These are phyloP conservation scores for Pyrenophora tritici-repentis DNA, from an alignment of 2,329 filamentous ascomycete genomes.

Conservation along the genomic window DNA sequence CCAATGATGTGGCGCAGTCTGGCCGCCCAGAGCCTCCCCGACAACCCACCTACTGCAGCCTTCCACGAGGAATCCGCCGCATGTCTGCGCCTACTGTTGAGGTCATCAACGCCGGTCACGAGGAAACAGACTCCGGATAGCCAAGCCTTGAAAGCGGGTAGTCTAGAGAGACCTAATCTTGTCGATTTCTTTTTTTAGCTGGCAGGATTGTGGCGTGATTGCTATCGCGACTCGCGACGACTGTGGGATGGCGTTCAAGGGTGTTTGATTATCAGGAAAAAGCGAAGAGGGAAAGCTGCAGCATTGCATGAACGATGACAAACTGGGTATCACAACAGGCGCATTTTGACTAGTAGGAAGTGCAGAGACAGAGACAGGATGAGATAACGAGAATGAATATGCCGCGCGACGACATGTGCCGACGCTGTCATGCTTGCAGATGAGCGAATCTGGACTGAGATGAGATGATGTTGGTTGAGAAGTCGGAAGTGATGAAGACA, in stretches of 20 bases:
- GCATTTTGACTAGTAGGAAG: too few species aligned
- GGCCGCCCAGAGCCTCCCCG: not conserved
- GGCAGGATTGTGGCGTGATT: too few species aligned
- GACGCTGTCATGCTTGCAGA: too few species aligned
- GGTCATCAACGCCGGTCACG: not conserved
- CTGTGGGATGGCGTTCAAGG: too few species aligned
- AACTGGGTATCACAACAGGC: too few species aligned
- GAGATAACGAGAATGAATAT: not conserved
- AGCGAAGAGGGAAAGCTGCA: too few species aligned
- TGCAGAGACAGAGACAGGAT: not conserved
- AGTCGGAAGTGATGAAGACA: not conserved
- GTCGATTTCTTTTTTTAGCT: too few species aligned
- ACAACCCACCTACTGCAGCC: not conserved
- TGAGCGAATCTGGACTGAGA: not conserved
- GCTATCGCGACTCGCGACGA: too few species aligned
- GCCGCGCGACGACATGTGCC: not conserved
- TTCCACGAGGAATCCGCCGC: not conserved
- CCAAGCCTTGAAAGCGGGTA: not conserved
- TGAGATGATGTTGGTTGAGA: conserved; percentile 1
- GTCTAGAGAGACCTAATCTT: too few species aligned
- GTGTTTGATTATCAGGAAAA: too few species aligned
- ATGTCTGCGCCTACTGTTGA: not conserved
- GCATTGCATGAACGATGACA: too few species aligned
- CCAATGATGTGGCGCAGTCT: not conserved
- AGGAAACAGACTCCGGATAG: not conserved